These are phyloP conservation scores for Onygena corvina DNA, from an alignment of 2,329 filamentous ascomycete genomes.

Conservation along the genomic window DNA sequence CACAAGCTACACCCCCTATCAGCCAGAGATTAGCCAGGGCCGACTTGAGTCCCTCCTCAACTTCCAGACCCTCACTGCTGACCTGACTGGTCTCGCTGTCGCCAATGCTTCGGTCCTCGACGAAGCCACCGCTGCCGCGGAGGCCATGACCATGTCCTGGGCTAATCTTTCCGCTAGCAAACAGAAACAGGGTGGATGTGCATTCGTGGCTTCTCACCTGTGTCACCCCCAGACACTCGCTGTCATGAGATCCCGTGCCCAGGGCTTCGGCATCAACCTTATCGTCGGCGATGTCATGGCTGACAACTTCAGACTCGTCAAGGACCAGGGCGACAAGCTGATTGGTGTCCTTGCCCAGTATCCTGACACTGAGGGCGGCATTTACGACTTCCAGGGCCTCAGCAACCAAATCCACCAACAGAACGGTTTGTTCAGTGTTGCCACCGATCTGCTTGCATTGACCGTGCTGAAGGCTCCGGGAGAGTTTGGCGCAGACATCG, in stretches of 20 bases:
- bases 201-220: constrained; percentile 68
- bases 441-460: constrained; percentile 77
- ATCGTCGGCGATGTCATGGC: constrained; percentile 59
- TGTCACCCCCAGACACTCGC: constrained; percentile 77
- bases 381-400: constrained; percentile 62
- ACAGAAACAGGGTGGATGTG: constrained; percentile 63
- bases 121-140: constrained; percentile 81
- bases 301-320: constrained; percentile 52
- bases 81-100: constrained; percentile 75
- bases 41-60: constrained; percentile 84
- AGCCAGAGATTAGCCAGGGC: constrained; percentile 93
- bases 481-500: constrained; percentile 90
- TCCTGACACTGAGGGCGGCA: constrained; percentile 73
- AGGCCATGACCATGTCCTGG: constrained; percentile 89
- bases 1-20: constrained; percentile 94
- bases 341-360: constrained; percentile 92
- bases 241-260: constrained; percentile 71
- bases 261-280: constrained; percentile 81
- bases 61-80: constrained; percentile 85
- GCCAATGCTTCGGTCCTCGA: constrained; percentile 85
- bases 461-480: constrained; percentile 80
- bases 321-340: constrained; percentile 65
- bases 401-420: constrained; percentile 64
- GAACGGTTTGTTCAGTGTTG: constrained; percentile 70
- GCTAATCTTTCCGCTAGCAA: constrained; percentile 59